Conservation (phyloP, 1,284 basidiomycete species). For the Amylostereum areolatum region DNA sequence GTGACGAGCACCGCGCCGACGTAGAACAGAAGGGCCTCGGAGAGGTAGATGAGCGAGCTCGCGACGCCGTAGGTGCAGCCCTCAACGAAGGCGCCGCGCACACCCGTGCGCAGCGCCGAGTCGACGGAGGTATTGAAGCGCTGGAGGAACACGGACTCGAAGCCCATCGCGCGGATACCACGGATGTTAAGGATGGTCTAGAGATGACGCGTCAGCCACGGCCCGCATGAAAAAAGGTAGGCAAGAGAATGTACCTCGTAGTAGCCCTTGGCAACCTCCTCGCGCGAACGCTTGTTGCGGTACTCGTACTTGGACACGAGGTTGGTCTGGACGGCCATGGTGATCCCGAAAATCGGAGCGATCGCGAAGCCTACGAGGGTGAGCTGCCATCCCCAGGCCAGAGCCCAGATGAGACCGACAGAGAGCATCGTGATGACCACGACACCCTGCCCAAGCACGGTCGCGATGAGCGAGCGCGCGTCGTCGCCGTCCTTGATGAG, state of each 20-base stretch:
- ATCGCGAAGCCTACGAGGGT: constrained; percentile 88
- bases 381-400: constrained; percentile 87
- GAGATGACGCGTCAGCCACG: not conserved
- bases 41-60: constrained; percentile 80
- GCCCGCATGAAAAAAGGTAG: constrained; percentile 6
- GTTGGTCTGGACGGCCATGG: constrained; percentile 69
- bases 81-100: constrained; percentile 75
- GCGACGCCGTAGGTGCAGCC: constrained; percentile 81
- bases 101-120: constrained; percentile 62
- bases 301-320: constrained; percentile 70
- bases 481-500: constrained; percentile 93
- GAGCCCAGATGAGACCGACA: constrained; percentile 84
- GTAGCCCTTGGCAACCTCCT: constrained; percentile 81
- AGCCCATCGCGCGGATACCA: constrained; percentile 86
- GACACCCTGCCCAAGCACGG: constrained; percentile 66
- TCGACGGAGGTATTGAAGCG: constrained; percentile 64
- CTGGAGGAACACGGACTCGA: constrained; percentile 68
- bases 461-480: constrained; percentile 72
- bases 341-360: constrained; percentile 75
- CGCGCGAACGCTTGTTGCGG: constrained; percentile 77
- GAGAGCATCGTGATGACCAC: constrained; percentile 80
- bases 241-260: constrained; percentile 59
- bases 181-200: constrained; percentile 83
- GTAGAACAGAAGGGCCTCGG: constrained; percentile 88
- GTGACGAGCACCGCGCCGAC: constrained; percentile 82